These are phyloP conservation scores for Allium sativum DNA, from an alignment of 106 monocot genomes.

Conservation along the genomic window DNA sequence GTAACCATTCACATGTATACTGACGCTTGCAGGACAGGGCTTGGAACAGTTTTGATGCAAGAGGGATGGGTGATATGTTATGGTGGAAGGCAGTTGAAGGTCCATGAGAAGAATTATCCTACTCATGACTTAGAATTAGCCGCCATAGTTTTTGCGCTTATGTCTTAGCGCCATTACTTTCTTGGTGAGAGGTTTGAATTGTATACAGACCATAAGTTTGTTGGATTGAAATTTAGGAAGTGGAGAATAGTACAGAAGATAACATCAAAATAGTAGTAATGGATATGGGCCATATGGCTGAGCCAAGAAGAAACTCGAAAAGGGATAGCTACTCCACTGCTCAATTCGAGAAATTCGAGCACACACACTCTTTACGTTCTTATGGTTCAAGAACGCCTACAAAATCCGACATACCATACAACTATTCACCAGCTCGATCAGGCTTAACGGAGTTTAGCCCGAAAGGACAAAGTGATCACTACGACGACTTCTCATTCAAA, in stretches of 20 bases:
- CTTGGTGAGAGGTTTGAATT: too few species aligned
- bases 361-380: slow-evolving; percentile 12
- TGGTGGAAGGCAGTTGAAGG: too few species aligned
- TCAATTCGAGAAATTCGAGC: slow-evolving; percentile 14
- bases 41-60: too few species aligned
- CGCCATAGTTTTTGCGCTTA: too few species aligned
- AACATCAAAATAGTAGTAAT: slow-evolving; percentile 54
- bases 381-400: neutral
- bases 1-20: too few species aligned
- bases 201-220: neutral
- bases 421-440: slow-evolving; percentile 34
- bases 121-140: too few species aligned
- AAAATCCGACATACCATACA: slow-evolving; percentile 15
- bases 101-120: too few species aligned
- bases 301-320: slow-evolving; percentile 20
- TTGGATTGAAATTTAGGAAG: slow-evolving; percentile 26
- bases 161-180: too few species aligned
- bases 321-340: slow-evolving; percentile 28
- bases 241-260: slow-evolving; percentile 37
- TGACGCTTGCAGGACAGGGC: too few species aligned
- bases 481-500: slow-evolving; percentile 37
- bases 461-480: slow-evolving; percentile 36
- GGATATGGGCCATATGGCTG: slow-evolving; percentile 48
- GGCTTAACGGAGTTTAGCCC: slow-evolving; percentile 42
- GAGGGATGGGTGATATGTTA: too few species aligned